Conservation (phyloP, 108 stramenopile genomes). For the Seminavis robusta region DNA sequence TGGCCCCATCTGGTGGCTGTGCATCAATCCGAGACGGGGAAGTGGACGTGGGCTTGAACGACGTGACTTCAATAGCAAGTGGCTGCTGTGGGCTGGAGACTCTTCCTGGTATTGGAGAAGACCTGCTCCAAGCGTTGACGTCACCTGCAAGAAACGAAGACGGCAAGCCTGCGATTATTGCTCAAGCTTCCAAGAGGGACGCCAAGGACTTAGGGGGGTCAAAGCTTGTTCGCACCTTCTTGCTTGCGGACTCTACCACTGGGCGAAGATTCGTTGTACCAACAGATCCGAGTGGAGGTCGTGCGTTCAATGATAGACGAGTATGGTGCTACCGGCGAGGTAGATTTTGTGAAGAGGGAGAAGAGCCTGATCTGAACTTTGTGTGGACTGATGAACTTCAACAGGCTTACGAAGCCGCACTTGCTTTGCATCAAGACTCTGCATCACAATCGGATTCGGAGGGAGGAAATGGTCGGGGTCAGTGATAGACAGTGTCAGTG, state of each 20-base stretch:
- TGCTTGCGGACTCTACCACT: conserved; percentile 66
- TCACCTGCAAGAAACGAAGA: conserved; percentile 17
- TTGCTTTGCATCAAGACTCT: conserved; percentile 31
- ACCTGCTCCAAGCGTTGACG: conserved; percentile 54
- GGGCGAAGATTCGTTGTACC: conserved; percentile 85
- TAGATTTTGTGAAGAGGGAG: conserved; percentile 68
- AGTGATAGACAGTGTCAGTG: too few relatives aligned
- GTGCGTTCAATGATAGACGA: conserved; percentile 75
- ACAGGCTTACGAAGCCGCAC: conserved; percentile 59
- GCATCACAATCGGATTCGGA: neutral
- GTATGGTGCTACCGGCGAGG: conserved; percentile 87
- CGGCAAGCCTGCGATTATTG: conserved; percentile 10
- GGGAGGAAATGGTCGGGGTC: too few relatives aligned
- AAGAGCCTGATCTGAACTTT: conserved; percentile 77
- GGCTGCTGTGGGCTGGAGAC: conserved; percentile 52
- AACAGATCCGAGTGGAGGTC: conserved; percentile 77
- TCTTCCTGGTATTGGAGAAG: conserved; percentile 50
- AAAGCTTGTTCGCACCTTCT: conserved; percentile 67
- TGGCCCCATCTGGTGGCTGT: conserved; percentile 7
- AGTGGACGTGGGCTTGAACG: conserved; percentile 44
- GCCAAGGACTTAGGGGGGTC: conserved; percentile 20
- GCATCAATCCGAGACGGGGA: conserved; percentile 14
- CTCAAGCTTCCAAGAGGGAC: conserved; percentile 27
- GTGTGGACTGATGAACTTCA: conserved; percentile 83
- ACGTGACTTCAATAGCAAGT: conserved; percentile 49